Percentiles rank a stretch among this genome's conserved stretches.
These are phyloP conservation scores for Cylindrotheca closterium DNA, from an alignment of 108 stramenopile species.

Conservation along the genomic window DNA sequence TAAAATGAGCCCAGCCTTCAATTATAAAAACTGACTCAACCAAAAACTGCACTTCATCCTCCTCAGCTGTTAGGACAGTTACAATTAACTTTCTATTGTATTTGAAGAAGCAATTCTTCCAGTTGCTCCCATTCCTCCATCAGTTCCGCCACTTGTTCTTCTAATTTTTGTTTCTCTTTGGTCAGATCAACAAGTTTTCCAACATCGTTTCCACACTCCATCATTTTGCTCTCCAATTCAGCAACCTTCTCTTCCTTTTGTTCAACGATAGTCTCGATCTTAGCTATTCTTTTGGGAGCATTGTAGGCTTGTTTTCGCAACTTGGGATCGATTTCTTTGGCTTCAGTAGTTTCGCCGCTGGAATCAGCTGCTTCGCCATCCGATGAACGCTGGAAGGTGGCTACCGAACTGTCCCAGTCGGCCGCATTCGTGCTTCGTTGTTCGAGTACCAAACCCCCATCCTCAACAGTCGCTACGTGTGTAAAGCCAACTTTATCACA, in stretches of 20 bases:
- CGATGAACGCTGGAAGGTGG: conserved; percentile 10
- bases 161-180: conserved; percentile 48
- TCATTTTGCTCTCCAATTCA: conserved; percentile 77
- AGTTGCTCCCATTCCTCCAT: conserved; percentile 88
- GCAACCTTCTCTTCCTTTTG: conserved; percentile 65
- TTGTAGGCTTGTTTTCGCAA: conserved; percentile 76
- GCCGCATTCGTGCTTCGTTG: conserved; percentile 66
- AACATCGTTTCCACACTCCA: conserved; percentile 69
- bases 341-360: neutral
- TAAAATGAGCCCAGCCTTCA: neutral
- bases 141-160: conserved; percentile 44
- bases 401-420: conserved; percentile 68
- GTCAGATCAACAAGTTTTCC: conserved; percentile 67
- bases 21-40: too few relatives aligned
- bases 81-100: conserved; percentile 14
- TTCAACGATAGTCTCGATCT: conserved; percentile 74
- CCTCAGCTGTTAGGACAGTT: neutral
- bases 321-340: conserved; percentile 7
- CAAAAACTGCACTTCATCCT: too few relatives aligned
- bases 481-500: conserved; percentile 87
- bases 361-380: neutral
- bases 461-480: conserved; percentile 82
- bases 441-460: conserved; percentile 68
- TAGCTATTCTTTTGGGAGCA: conserved; percentile 76
- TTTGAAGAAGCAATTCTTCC: conserved; percentile 56